Conservation (phyloP, 2,329 filamentous ascomycete species). For the Clarireedia paspali region DNA sequence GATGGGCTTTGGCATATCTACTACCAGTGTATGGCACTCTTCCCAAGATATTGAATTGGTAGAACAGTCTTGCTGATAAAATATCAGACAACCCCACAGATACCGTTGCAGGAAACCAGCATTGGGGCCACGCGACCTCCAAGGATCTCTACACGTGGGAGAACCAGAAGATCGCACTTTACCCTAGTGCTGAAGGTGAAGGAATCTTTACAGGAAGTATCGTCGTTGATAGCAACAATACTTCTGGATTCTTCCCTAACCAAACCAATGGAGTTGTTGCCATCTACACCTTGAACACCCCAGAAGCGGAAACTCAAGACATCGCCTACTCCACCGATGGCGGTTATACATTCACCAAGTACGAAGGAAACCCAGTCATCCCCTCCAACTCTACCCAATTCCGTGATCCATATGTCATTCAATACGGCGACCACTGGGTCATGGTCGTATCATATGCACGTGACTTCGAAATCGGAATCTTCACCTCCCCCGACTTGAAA, state of each 20-base stretch:
- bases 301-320: slow-evolving; percentile 42
- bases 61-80: neutral
- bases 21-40: slow-evolving; percentile 46
- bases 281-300: slow-evolving; percentile 40
- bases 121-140: slow-evolving; percentile 61
- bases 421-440: slow-evolving; percentile 49
- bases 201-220: slow-evolving; percentile 47
- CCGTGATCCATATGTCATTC: slow-evolving; percentile 58
- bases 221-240: slow-evolving; percentile 48
- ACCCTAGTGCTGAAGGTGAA: slow-evolving; percentile 34
- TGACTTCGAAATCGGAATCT: slow-evolving; percentile 53
- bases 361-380: slow-evolving; percentile 53
- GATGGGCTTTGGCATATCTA: slow-evolving; percentile 56
- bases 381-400: slow-evolving; percentile 42
- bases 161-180: slow-evolving; percentile 57
- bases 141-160: slow-evolving; percentile 55
- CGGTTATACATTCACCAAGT: slow-evolving; percentile 54
- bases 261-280: slow-evolving; percentile 56
- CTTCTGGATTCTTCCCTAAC: slow-evolving; percentile 52
- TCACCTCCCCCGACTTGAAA: slow-evolving; percentile 50
- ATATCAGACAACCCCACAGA: slow-evolving; percentile 40
- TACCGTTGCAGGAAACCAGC: slow-evolving; percentile 47
- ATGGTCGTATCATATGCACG: slow-evolving; percentile 47
- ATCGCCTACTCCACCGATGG: slow-evolving; percentile 55
- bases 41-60: neutral